Evolutionary conservation across 495 filamentous ascomycete genomes (phyloP), one percentile per base, ranked within the genome.

Genomic region (Hypoxylon rickii): DNA sequence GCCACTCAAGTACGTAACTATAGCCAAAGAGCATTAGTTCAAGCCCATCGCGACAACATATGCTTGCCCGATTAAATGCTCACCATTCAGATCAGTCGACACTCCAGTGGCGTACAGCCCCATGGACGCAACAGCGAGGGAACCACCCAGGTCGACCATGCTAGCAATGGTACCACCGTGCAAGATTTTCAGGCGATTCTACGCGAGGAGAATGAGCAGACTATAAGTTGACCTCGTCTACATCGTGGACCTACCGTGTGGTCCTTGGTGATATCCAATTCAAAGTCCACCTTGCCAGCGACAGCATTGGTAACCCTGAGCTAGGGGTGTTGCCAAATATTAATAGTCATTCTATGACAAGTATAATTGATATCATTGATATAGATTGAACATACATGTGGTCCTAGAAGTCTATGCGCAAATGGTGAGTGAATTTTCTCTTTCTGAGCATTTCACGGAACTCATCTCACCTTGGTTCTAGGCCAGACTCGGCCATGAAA

Each of bases 151-250:
- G 63, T 98, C 94, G 37, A 96, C 92, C 88, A 97, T 90, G 71
- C 88, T 91, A 13, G 94, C 93, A 64, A 97, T 92, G 13, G 94
- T 95, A 31, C 93, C 94, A 37, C 94, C 94, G 75, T 98, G 94
- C 55, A 97, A 79, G 43, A 90, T 96, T 40, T 84, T 86, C 7
- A 97, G 79, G 16, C 94, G 86, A 65, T 97, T 98, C 90, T 95
- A 52, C 1, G 12, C 17, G 49, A 12, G 16, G 44, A 57, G 19
- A 38, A 33, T 43, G 5, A 52, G 42, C 11, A 38, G 2, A 38
- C 3, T n/a, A 17, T n/a, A 2, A 38, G 10, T 10, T 29, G n/a
- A 18, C 7, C 13, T n/a, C 18, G 34, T 17, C 7, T 34, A 29
- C 7, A 7, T 34, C 6, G 32, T 34, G 32, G 7, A 3, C 76